phyloP scores from a whole-genome alignment of 2,329 filamentous ascomycete genomes.

The Diaporthe destruens region DNA sequence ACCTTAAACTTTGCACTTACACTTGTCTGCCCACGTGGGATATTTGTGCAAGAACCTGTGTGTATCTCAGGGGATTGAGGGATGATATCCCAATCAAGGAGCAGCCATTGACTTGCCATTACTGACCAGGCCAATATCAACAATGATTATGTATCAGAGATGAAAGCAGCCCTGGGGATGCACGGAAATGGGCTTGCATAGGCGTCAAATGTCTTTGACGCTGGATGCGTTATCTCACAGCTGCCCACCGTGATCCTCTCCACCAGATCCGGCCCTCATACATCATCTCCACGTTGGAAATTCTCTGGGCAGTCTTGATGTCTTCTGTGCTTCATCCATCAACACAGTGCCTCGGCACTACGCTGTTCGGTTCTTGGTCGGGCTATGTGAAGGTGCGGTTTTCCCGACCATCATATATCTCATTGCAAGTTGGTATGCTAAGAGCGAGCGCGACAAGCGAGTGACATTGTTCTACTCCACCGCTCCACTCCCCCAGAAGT shows the following conservation, averaged over 20 bases:
- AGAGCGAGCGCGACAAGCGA: slow-evolving; percentile 38
- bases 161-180: slow-evolving; percentile 41
- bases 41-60: slow-evolving; percentile 42
- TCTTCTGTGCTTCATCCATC: slow-evolving; percentile 41
- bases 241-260: slow-evolving; percentile 40
- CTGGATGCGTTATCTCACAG: slow-evolving; percentile 40
- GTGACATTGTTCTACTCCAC: slow-evolving; percentile 41
- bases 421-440: slow-evolving; percentile 41
- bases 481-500: slow-evolving; percentile 57
- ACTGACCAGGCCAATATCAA: slow-evolving; percentile 36
- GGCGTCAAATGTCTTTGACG: slow-evolving; percentile 38
- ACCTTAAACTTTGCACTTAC: slow-evolving; percentile 37
- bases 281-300: slow-evolving; percentile 38
- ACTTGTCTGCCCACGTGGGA: slow-evolving; percentile 39
- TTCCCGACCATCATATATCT: slow-evolving; percentile 43
- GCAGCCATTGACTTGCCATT: neutral
- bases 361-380: slow-evolving; percentile 39
- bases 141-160: slow-evolving; percentile 41
- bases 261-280: slow-evolving; percentile 39
- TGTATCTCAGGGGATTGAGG: neutral
- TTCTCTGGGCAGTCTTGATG: slow-evolving; percentile 40
- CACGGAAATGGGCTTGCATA: slow-evolving; percentile 39
- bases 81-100: neutral
- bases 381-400: slow-evolving; percentile 38
- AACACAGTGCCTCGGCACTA: slow-evolving; percentile 40